Evolutionary conservation across 805 yeast species (phyloP), one percentile per base, ranked within the genome.

Genomic region (Candida caryicola): DNA sequence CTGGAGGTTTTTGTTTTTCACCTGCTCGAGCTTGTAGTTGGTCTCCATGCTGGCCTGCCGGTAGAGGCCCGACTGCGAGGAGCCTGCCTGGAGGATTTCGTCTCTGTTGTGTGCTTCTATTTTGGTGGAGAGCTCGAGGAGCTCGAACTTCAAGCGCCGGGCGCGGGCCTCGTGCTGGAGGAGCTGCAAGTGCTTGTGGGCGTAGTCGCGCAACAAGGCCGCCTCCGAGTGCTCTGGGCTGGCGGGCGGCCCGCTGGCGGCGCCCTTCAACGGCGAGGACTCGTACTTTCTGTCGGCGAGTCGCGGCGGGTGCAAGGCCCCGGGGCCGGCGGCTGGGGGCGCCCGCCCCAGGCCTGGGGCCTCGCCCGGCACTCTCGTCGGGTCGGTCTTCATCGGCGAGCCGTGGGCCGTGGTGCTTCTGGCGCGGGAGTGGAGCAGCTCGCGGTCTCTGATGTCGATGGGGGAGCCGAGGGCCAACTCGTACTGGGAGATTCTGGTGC

Each of bases 171-270:
- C 74, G 40, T 76, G 52, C 34, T 77, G 82, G 13, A 67, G 44
- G 6, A 79, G 68, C 39, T 69, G 69, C 42, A 80, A 66, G 49
- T 79, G 82, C 50, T 80, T 79, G 2, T 70, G 49, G 0, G 84
- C 79, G 39, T 57, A 62, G 26, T 43, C 37, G 4, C 55, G 46
- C 5, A 60, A 36, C n/a, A 63, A 47, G 15, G 31, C 29, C 19
- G 30, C 39, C 14, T 40, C 35, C 19, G 18, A 16, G 10, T 19
- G 27, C n/a, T 17, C 17, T 15, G 12, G 77, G 72, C 21, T 29
- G 21, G 23, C 16, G 13, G 12, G 29, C 19, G 5, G 23, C 27
- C 19, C 21, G 19, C 13, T 19, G 25, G 10, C 10, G 7, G 25
- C 9, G 25, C 9, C 7, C 10, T 21, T 21, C 25, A 21, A 21